Evolutionary conservation across 2,329 filamentous ascomycete genomes (phyloP).

Genomic region (Cadophora malorum): DNA sequence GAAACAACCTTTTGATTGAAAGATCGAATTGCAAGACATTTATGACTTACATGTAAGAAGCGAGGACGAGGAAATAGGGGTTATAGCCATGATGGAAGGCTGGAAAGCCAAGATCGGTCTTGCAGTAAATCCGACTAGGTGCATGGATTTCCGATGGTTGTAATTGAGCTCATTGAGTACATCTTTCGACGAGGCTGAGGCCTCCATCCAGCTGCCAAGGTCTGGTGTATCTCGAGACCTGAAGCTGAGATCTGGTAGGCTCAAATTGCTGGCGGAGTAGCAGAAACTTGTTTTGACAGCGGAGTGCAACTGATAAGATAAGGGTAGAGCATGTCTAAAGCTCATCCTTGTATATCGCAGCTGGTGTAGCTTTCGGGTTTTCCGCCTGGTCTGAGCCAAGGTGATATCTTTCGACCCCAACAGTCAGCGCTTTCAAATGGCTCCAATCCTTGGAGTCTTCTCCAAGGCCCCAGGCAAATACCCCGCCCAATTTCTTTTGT

Average conservation of each 20-base stretch:
- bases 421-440: constrained; percentile 52
- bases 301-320: background rate
- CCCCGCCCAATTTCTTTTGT: constrained; percentile 65
- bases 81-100: background rate
- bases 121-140: constrained; percentile 2
- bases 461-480: constrained; percentile 78
- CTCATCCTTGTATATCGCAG: constrained; percentile 6
- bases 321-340: background rate
- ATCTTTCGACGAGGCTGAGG: background rate
- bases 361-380: background rate
- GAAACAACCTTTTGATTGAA: background rate
- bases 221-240: background rate
- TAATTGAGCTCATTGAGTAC: background rate
- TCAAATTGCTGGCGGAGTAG: background rate
- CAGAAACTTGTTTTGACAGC: background rate
- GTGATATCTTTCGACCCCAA: constrained; percentile 16
- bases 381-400: background rate
- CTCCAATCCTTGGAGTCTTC: constrained; percentile 61
- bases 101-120: background rate
- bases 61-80: background rate
- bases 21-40: background rate
- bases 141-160: background rate
- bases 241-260: background rate
- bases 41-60: background rate
- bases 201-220: constrained; percentile 11